Base-by-base conservation (phyloP, 306 rosid species). In the Vachellia collinsii region DNA sequence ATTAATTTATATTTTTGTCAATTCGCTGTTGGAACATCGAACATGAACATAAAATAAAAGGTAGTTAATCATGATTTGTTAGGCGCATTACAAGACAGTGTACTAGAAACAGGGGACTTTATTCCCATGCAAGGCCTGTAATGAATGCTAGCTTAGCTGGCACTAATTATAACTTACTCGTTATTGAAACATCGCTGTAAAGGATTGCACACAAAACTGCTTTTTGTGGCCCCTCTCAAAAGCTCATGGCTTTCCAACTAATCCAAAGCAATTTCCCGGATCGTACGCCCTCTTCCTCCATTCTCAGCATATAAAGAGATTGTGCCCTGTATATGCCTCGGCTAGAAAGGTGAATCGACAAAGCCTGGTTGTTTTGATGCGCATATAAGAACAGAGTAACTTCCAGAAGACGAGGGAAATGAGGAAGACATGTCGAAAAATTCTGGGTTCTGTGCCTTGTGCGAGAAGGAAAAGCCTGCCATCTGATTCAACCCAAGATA, bases 121-220 rank as follows among this genome's bases (percentile, higher is more conserved):
- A 82, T 77, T 72, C 76, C 63, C 41, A 64, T 77, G 87, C 89
- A 85, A 85, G 79, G 81, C 85, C 83, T 70, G 76, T 69, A 83
- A 79, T 77, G 81, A 83, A 65, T 78, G 79, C 68, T 11, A 46
- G 83, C 62, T 85, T 69, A 70, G 84, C 78, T 79, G 81, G 85
- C 85, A 46, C 54, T 81, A 70, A 82, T 72, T 75, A 73, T 59
- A 76, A 69, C 61, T 58, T 74, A 3, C 74, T 78, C 81, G 82
- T 87, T 54, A 80, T 87, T 87, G 85, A 80, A 82, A 84, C 94
- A 85, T 84, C 80, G 91, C 90, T 92, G 93, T 88, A 92, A 92
- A 92, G 94, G 82, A 81, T 50, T 38, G 16, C 51, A 50, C 80
- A 82, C 80, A 79, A 20, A 17, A 37, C 63, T 66, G 73, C 78